A percentile compares a stretch with the other conserved stretches of the same genome.
These are phyloP conservation scores for Cucumis variabilis DNA, from an alignment of 331 rosid species.

Conservation along the genomic window DNA sequence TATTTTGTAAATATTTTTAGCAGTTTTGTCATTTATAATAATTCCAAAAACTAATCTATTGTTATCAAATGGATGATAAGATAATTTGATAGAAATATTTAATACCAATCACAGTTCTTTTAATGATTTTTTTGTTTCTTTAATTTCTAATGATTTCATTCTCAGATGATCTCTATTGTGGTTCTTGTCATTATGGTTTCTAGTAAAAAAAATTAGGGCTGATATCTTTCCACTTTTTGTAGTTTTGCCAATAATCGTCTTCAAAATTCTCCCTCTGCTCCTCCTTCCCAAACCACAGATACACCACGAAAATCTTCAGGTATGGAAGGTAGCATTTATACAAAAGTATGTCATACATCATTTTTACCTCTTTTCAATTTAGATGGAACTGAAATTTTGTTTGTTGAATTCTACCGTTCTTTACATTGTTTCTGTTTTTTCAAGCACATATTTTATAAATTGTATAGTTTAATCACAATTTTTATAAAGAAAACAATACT, in stretches of 20 bases:
- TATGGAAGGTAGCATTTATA: conserved; percentile 35
- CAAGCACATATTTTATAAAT: not conserved
- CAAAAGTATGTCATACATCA: not conserved
- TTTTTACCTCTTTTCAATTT: not conserved
- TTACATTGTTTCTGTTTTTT: not conserved
- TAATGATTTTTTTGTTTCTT: not conserved
- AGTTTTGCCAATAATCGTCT: conserved; percentile 96
- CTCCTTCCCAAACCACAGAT: conserved; percentile 74
- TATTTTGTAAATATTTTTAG: no score
- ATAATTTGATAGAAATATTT: not conserved
- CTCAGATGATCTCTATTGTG: not conserved
- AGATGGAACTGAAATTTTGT: not conserved
- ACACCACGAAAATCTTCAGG: conserved; percentile 53
- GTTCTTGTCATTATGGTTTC: not conserved
- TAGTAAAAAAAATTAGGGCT: not conserved
- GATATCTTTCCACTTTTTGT: conserved; percentile 34
- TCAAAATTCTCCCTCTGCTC: conserved; percentile 94
- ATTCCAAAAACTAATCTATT: no score
- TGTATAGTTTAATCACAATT: not conserved
- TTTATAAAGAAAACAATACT: not conserved
- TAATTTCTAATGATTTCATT: not conserved
- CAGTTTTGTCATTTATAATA: no score
- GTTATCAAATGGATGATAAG: no score
- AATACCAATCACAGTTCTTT: not conserved
- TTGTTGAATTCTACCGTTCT: not conserved